Conservation (phyloP, 352 stramenopile species). For the Phytophthora pisi region DNA sequence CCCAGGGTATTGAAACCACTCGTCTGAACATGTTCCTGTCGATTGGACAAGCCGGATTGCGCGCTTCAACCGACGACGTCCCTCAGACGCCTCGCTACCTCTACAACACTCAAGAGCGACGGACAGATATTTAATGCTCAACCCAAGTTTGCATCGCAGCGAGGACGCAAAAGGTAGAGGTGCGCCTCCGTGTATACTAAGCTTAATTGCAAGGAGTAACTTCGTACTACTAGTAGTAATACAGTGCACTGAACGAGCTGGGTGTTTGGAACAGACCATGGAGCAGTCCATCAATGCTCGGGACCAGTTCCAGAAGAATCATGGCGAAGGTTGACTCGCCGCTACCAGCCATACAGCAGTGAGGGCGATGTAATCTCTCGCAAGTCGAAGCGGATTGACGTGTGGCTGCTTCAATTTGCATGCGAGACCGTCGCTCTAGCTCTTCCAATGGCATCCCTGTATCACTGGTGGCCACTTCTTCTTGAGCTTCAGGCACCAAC, state of each 20-base stretch:
- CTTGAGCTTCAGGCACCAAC: not conserved
- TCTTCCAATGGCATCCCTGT: too few relatives aligned
- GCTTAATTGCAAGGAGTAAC: not conserved
- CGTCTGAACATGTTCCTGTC: conserved; percentile 57
- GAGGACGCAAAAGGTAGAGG: not conserved
- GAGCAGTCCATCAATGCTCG: too few relatives aligned
- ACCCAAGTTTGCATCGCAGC: not conserved
- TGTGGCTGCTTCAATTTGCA: not conserved
- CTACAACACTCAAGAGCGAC: conserved; percentile 70
- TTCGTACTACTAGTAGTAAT: not conserved
- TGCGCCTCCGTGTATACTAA: not conserved
- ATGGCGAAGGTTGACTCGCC: too few relatives aligned
- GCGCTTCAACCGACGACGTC: conserved; percentile 9
- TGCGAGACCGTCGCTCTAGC: not conserved
- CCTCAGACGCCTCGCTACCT: conserved; percentile 35
- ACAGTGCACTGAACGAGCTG: not conserved
- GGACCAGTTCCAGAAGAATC: too few relatives aligned
- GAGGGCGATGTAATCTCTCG: too few relatives aligned
- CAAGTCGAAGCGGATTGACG: not conserved
- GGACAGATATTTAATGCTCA: conserved; percentile 62
- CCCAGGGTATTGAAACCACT: conserved; percentile 50
- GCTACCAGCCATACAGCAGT: not conserved
- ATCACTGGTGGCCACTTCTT: too few relatives aligned
- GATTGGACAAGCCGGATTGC: conserved; percentile 53
- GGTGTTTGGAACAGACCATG: too few relatives aligned